A percentile compares a stretch with the other conserved stretches of the same genome.
These are phyloP conservation scores for Sclerotinia sclerotiorum DNA, from an alignment of 2,329 filamentous ascomycete genomes.

Conservation along the genomic window DNA sequence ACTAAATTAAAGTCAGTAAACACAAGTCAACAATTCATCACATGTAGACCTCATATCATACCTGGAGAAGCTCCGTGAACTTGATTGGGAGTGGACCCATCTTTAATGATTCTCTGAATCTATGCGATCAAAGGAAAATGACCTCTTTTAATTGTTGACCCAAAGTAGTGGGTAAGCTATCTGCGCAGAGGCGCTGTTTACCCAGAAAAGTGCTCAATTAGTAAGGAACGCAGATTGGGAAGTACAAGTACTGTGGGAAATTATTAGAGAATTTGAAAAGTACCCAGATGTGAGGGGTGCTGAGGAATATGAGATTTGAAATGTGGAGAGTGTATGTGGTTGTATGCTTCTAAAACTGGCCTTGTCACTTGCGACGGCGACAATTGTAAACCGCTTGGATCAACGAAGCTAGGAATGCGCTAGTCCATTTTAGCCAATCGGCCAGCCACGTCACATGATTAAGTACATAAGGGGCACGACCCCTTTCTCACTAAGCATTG, in stretches of 20 bases:
- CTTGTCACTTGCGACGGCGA: constrained; percentile 18
- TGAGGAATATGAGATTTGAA: constrained; percentile 11
- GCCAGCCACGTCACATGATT: constrained; percentile 12
- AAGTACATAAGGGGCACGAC: not conserved
- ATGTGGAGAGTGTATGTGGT: constrained; percentile 19
- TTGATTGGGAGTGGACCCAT: constrained; percentile 72
- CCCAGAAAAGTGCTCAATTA: constrained; percentile 35
- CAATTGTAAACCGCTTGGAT: constrained; percentile 17
- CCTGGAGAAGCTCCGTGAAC: constrained; percentile 87
- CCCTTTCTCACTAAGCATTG: not conserved
- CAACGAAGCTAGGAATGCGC: constrained; percentile 7
- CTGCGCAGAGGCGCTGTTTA: constrained; percentile 23
- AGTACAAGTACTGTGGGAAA: constrained; percentile 26
- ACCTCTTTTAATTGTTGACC: constrained; percentile 26
- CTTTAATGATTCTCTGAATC: constrained; percentile 25
- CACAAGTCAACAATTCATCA: constrained; percentile 55
- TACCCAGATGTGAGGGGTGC: constrained; percentile 27
- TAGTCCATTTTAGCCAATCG: not conserved
- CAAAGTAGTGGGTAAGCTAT: constrained; percentile 20
- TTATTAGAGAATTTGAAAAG: constrained; percentile 31
- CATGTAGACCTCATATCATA: constrained; percentile 80
- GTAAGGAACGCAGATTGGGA: constrained; percentile 27
- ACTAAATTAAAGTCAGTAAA: constrained; percentile 43
- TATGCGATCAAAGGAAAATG: constrained; percentile 33
- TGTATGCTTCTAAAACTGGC: constrained; percentile 16